These are phyloP conservation scores for carrot (Daucus carota) DNA, from an alignment of 129 eudicot species.

Conservation along the genomic window DNA sequence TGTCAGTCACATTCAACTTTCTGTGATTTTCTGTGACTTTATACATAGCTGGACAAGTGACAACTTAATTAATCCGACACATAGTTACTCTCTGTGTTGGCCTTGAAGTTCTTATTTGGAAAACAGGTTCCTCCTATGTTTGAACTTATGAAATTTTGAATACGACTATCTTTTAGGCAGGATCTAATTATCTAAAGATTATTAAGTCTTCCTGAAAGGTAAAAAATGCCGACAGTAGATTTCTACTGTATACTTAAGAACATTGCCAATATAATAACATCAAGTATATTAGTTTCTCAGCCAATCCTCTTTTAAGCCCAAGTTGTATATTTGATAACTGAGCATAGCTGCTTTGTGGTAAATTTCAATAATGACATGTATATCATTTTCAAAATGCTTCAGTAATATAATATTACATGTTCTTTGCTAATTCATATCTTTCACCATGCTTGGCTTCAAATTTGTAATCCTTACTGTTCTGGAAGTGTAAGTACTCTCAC, in stretches of 20 bases:
- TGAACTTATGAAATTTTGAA: no score
- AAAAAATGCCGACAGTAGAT: no score
- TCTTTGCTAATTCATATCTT: no score
- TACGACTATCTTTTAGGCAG: not conserved
- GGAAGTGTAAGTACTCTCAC: not conserved
- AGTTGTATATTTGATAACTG: not conserved
- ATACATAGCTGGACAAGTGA: not conserved
- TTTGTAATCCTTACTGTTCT: not conserved
- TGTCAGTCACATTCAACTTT: not conserved
- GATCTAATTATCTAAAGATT: not conserved
- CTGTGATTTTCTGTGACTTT: not conserved
- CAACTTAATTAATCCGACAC: not conserved
- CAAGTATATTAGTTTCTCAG: not conserved
- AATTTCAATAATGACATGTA: not conserved
- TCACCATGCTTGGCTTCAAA: not conserved
- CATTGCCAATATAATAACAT: not conserved
- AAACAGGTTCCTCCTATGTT: no score
- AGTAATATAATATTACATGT: no score
- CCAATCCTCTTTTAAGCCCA: not conserved
- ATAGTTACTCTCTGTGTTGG: not conserved
- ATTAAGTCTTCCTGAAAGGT: not conserved
- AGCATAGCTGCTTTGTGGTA: not conserved
- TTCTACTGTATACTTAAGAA: not conserved
- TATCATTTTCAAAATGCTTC: not conserved
- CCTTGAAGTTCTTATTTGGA: not conserved